A percentile compares a stretch with the other conserved stretches of the same genome.
Conservation (phyloP, 768 basidiomycete species). For the Panus rudis region DNA sequence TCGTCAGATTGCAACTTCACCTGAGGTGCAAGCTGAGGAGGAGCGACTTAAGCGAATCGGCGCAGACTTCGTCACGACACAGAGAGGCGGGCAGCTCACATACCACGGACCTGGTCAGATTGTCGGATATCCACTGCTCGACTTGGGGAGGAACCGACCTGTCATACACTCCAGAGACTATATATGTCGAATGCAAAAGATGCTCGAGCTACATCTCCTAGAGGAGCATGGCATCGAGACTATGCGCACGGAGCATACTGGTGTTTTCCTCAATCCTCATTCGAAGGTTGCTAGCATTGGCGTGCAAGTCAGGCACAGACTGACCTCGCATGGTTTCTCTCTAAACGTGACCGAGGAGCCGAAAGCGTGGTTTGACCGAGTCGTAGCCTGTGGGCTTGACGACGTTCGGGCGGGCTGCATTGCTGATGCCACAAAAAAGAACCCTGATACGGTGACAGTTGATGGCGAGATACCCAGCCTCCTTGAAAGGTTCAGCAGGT, state of each 20-base stretch:
- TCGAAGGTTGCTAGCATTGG: conserved; percentile 95
- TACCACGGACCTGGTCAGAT: conserved; percentile 98
- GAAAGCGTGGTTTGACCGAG: conserved; percentile 73
- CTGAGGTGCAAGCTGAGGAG: conserved; percentile 52
- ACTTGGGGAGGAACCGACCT: conserved; percentile 75
- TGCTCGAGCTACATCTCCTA: conserved; percentile 56
- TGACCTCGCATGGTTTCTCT: conserved; percentile 93
- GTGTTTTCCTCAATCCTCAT: conserved; percentile 74
- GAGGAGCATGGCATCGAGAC: conserved; percentile 52
- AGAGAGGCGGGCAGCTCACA: conserved; percentile 88
- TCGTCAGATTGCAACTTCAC: conserved; percentile 52
- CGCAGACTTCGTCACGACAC: conserved; percentile 79
- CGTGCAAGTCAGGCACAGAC: conserved; percentile 89
- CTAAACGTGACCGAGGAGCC: conserved; percentile 85
- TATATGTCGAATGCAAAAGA: conserved; percentile 74
- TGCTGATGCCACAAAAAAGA: conserved; percentile 15
- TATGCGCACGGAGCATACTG: conserved; percentile 73
- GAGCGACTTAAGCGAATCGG: conserved; percentile 65
- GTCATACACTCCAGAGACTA: conserved; percentile 71
- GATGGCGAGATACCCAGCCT: conserved; percentile 47
- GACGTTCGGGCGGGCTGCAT: conserved; percentile 77
- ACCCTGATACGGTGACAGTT: conserved; percentile 29
- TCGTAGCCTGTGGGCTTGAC: conserved; percentile 87
- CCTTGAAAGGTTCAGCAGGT: conserved; percentile 20
- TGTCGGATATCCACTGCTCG: conserved; percentile 90